phyloP scores from a whole-genome alignment of 2,329 filamentous ascomycete genomes.

The Verticillium longisporum region DNA sequence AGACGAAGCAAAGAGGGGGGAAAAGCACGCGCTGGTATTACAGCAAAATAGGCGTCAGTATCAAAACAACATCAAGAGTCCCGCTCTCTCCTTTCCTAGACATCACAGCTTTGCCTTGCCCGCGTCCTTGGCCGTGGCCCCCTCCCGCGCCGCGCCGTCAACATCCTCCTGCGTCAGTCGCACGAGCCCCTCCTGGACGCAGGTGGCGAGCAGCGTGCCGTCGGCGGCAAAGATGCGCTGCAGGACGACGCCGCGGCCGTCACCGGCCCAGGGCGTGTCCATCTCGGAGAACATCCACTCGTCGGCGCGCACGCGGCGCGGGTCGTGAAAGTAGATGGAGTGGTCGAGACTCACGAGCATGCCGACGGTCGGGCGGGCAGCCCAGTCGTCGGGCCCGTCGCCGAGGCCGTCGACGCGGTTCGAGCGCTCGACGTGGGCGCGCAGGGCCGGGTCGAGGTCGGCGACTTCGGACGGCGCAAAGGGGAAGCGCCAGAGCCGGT shows the following conservation, averaged over 20 bases:
- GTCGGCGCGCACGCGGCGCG: constrained; percentile 49
- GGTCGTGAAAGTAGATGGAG: constrained; percentile 62
- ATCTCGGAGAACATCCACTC: constrained; percentile 79
- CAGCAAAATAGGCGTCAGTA: no score
- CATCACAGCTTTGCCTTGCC: constrained; percentile 24
- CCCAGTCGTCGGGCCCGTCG: constrained; percentile 38
- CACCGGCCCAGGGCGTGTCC: constrained; percentile 73
- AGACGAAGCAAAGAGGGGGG: no score
- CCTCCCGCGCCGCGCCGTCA: constrained; percentile 14
- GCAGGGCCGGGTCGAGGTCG: constrained; percentile 34
- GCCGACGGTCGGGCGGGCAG: constrained; percentile 54
- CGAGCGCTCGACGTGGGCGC: constrained; percentile 26
- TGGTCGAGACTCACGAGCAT: constrained; percentile 85
- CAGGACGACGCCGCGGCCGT: constrained; percentile 68
- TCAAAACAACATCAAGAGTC: no score
- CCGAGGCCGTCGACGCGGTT: constrained; percentile 36
- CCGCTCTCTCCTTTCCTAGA: no score
- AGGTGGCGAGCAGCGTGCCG: constrained; percentile 69
- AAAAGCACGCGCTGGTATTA: no score
- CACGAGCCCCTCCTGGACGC: constrained; percentile 65
- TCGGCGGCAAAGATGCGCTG: constrained; percentile 68
- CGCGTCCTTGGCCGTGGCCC: constrained; percentile 20
- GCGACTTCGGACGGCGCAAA: constrained; percentile 46
- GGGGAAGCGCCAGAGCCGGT: constrained; percentile 71
- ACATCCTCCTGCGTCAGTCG: constrained; percentile 36